Evolutionary conservation across 2,329 filamentous ascomycete genomes (phyloP), one percentile per base, ranked within the genome.

Genomic region (Aspergillus texensis): DNA sequence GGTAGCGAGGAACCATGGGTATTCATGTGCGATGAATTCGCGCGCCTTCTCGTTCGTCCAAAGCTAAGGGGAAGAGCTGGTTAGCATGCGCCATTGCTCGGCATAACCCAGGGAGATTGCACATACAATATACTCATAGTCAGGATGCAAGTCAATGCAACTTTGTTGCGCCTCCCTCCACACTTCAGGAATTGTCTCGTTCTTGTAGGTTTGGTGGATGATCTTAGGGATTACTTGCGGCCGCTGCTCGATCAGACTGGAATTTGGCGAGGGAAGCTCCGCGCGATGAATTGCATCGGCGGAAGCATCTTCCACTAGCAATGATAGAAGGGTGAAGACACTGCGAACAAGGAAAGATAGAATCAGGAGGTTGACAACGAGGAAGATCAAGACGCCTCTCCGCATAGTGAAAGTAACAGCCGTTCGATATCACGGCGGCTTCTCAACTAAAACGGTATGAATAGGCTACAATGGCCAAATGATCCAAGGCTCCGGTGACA

Each of bases 141-240:
- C 88, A 1, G 86, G 83, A 73, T 93, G 90, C 57, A 89, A 75
- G 26, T 89, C 84, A 60, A 88, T 79, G 78, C 91, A 93, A 69
- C 83, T 89, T 77, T 87, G 80, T 69, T 91, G 89, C 36, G 89
- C 84, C 11, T 82, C 83, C 62, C 82, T 78, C 91, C 91, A 93
- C 59, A 88, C 84, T 53, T 79, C 80, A 0, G 90, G 90, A 45
- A 93, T 88, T 50, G 83, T 87, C 61, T 89, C 85, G 74, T 91
- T 92, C 71, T 86, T 87, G 77, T 91, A 92, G 11, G 90, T 92
- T 75, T 92, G 90, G 79, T 92, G 90, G 62, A 92, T 91, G 72
- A 92, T 92, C 78, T 90, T 91, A 55, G 90, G 90, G 57, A 92
- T 91, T 67, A 91, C 75, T 68, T 88, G 86, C 11, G 84, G 83